Percentiles rank a stretch among this genome's conserved stretches.
Conservation (phyloP, 2,329 filamentous ascomycete genomes). For the Fusarium verticillioides region DNA sequence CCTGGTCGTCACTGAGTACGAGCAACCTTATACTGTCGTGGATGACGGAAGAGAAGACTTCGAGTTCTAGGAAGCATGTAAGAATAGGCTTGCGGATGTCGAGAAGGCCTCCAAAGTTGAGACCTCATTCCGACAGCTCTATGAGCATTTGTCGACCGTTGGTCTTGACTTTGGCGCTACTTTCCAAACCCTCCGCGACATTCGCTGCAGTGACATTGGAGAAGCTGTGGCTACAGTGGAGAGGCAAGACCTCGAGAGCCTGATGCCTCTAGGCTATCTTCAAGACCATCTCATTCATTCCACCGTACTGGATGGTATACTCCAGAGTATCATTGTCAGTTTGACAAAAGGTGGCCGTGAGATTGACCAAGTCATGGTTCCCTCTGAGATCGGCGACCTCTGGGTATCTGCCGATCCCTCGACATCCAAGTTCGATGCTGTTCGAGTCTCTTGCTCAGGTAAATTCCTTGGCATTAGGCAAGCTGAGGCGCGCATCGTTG, state of each 20-base stretch:
- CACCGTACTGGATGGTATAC: background rate
- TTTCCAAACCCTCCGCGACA: background rate
- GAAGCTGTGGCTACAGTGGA: background rate
- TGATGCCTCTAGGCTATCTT: background rate
- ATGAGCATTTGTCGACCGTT: constrained; percentile 5
- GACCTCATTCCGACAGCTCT: background rate
- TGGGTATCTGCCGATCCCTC: constrained; percentile 8
- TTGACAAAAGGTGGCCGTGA: constrained; percentile 1
- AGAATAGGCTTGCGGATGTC: background rate
- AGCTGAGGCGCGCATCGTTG: background rate
- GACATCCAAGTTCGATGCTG: background rate
- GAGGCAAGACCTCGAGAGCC: background rate
- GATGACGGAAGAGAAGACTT: background rate
- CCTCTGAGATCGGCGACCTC: background rate
- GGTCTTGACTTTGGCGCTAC: constrained; percentile 7
- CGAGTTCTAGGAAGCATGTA: background rate
- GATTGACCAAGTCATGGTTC: constrained; percentile 9
- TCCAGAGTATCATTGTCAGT: constrained; percentile 8
- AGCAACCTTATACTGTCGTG: constrained; percentile 1
- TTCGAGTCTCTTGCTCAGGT: background rate
- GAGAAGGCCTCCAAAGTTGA: background rate
- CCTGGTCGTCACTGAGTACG: background rate
- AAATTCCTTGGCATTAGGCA: background rate
- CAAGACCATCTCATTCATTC: background rate
- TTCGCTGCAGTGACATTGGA: background rate